A percentile compares a stretch with the other conserved stretches of the same genome.
These are phyloP conservation scores for Rhizoctonia solani DNA, from an alignment of 1,284 basidiomycete genomes.

Conservation along the genomic window DNA sequence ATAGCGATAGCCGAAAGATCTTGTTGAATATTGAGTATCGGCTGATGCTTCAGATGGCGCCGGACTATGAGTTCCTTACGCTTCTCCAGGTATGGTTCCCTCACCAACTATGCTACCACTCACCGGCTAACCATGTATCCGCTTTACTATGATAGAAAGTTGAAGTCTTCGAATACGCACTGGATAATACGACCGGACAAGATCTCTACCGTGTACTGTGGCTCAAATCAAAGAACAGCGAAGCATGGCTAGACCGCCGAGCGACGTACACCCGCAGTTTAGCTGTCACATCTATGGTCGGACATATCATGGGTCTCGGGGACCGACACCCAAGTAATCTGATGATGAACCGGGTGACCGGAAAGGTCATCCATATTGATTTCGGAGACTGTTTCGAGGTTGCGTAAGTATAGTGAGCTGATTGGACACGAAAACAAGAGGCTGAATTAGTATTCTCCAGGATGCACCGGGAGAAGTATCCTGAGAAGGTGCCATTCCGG, in stretches of 20 bases:
- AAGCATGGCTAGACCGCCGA: conserved; percentile 96
- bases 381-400: conserved; percentile 96
- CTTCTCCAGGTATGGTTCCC: conserved; percentile 56
- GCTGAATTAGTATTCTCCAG: background rate
- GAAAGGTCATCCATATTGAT: conserved; percentile 97
- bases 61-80: conserved; percentile 95
- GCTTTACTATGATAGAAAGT: conserved; percentile 74
- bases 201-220: conserved; percentile 98
- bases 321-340: conserved; percentile 98
- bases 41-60: conserved; percentile 98
- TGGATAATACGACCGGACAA: conserved; percentile 98
- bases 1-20: conserved; percentile 85
- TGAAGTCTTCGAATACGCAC: conserved; percentile 98
- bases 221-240: conserved; percentile 94
- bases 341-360: conserved; percentile 88
- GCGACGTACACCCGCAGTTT: conserved; percentile 97
- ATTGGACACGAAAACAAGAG: background rate
- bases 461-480: conserved; percentile 97
- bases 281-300: conserved; percentile 95
- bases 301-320: conserved; percentile 97
- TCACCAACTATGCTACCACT: background rate
- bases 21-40: conserved; percentile 98
- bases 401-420: conserved; percentile 48
- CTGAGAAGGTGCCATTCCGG: conserved; percentile 98
- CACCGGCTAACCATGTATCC: background rate